phyloP scores from a whole-genome alignment of 2,329 filamentous ascomycete genomes.

The Phyllosticta capitalensis region DNA sequence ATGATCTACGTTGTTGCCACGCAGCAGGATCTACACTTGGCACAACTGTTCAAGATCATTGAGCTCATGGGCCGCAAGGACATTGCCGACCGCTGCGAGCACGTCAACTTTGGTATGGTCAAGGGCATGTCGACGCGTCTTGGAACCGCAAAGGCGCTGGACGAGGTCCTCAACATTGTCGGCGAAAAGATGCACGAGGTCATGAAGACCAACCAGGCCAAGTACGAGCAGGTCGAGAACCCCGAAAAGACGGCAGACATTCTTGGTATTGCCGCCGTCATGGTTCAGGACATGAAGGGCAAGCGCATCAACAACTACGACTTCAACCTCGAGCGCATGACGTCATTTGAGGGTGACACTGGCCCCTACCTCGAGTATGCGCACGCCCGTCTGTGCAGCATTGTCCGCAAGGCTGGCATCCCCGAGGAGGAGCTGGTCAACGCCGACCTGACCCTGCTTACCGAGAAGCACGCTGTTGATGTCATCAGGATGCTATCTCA shows the following conservation, averaged over 20 bases:
- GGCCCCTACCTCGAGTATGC: conserved; percentile 81
- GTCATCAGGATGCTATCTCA: conserved; percentile 68
- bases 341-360: conserved; percentile 75
- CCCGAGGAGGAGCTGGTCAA: conserved; percentile 46
- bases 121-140: conserved; percentile 56
- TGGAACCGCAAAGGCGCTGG: conserved; percentile 40
- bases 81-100: conserved; percentile 48
- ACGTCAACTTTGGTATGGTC: conserved; percentile 60
- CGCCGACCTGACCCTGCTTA: conserved; percentile 59
- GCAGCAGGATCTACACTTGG: conserved; percentile 56
- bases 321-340: conserved; percentile 76
- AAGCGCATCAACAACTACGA: conserved; percentile 64
- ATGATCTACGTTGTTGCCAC: conserved; percentile 60
- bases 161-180: conserved; percentile 47
- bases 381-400: conserved; percentile 58
- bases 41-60: conserved; percentile 56
- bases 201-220: conserved; percentile 82
- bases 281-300: conserved; percentile 96
- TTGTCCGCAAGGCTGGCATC: conserved; percentile 46
- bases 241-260: conserved; percentile 75
- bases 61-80: conserved; percentile 54
- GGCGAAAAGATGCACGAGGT: conserved; percentile 96
- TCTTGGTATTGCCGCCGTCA: conserved; percentile 86
- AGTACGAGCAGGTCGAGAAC: conserved; percentile 83
- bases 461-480: conserved; percentile 62